phyloP scores from a whole-genome alignment of 2,329 filamentous ascomycete genomes.

The Fusarium pseudonygamai region DNA sequence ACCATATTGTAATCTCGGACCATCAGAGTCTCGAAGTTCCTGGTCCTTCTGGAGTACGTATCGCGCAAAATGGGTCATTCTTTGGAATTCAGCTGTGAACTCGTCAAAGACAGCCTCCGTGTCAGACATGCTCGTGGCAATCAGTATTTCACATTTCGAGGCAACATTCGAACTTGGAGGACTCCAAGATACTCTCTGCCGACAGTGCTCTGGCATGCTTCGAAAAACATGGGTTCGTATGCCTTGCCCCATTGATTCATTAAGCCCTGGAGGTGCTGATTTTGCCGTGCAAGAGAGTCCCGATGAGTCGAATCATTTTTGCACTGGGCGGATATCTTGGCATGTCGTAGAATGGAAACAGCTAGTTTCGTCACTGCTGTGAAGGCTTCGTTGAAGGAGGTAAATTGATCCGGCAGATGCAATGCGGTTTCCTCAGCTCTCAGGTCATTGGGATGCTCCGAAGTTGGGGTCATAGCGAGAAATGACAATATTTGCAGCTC shows the following conservation, averaged over 20 bases:
- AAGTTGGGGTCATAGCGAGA: neutral
- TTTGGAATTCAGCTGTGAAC: neutral
- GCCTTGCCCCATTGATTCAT: neutral
- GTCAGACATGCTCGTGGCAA: neutral
- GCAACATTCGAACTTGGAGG: neutral
- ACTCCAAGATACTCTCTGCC: neutral
- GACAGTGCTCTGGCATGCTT: neutral
- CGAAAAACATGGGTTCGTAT: neutral
- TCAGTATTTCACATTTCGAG: neutral
- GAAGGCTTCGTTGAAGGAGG: neutral
- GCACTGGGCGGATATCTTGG: fast-evolving
- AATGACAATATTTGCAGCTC: neutral
- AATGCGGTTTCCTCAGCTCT: fast-evolving
- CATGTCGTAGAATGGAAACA: neutral
- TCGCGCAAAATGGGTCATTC: neutral
- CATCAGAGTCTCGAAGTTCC: neutral
- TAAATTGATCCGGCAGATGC: neutral
- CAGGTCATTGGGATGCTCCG: neutral
- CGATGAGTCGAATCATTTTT: fast-evolving
- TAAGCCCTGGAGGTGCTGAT: fast-evolving
- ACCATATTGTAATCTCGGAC: neutral
- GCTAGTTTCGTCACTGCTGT: neutral
- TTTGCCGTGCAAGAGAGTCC: neutral
- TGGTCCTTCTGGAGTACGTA: neutral
- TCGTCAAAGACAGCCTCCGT: neutral